A percentile compares a stretch with the other conserved stretches of the same genome.
Conservation (phyloP, 306 rosid genomes). For the Datisca glomerata region DNA sequence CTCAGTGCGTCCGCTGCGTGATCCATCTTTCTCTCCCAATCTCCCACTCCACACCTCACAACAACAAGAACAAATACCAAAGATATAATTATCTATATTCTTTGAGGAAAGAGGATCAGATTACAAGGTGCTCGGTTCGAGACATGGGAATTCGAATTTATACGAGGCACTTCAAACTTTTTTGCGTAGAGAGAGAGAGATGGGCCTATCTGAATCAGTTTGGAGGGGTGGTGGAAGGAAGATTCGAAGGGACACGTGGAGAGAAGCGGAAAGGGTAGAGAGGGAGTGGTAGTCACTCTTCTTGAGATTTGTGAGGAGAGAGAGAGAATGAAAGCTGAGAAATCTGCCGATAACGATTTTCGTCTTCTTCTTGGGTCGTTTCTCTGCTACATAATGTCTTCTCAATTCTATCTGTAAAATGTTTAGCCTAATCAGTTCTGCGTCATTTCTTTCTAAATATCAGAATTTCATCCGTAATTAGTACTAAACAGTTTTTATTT, state of each 20-base stretch:
- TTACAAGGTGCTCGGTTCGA: constrained; percentile 3
- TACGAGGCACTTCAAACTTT: not conserved
- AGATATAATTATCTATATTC: too few species aligned
- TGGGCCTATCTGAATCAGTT: not conserved
- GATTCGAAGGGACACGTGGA: constrained; percentile 3
- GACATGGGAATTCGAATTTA: not conserved
- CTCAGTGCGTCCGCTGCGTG: constrained; percentile 81
- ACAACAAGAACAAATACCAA: not conserved
- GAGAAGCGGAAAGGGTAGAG: constrained; percentile 5
- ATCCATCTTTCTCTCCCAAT: constrained; percentile 39
- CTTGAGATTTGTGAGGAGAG: constrained; percentile 2
- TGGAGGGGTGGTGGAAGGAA: not conserved
- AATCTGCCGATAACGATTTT: constrained; percentile 5
- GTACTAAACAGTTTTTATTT: too few species aligned
- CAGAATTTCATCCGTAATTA: too few species aligned
- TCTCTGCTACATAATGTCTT: not conserved
- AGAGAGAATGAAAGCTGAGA: not conserved
- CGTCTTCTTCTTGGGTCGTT: constrained; percentile 10
- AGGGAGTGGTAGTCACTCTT: constrained; percentile 5
- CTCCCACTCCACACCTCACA: not conserved
- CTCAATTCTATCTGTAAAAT: too few species aligned
- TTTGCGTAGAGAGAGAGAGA: too few species aligned
- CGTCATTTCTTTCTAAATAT: not conserved
- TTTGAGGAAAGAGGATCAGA: not conserved
- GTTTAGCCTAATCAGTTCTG: not conserved